Percentiles rank a stretch among this genome's conserved stretches.
These are phyloP conservation scores for Fusarium metavorans DNA, from an alignment of 2,329 filamentous ascomycete species.

Conservation along the genomic window DNA sequence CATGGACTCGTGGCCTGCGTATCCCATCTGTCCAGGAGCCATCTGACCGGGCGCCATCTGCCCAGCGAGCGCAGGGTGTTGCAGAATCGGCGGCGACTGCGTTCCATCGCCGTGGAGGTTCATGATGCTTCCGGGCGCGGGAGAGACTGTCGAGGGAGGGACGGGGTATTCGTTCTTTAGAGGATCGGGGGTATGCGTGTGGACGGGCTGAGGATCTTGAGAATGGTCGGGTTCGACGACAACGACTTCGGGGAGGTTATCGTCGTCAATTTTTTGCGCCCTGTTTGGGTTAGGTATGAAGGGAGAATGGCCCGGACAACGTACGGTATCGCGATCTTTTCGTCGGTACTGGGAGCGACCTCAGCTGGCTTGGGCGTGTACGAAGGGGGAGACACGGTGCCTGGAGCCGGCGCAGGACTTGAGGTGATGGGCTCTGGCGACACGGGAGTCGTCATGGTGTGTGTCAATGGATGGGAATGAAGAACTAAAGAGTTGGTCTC, in stretches of 20 bases:
- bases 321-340: constrained; percentile 39
- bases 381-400: constrained; percentile 37
- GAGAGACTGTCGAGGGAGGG: constrained; percentile 26
- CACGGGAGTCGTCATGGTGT: constrained; percentile 15
- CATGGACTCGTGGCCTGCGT: constrained; percentile 32
- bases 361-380: constrained; percentile 20
- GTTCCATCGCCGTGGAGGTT: constrained; percentile 10
- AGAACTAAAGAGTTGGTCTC: not conserved
- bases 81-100: constrained; percentile 33
- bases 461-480: not conserved
- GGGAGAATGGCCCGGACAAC: not conserved
- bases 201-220: not conserved
- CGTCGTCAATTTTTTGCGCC: constrained; percentile 27
- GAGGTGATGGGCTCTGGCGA: constrained; percentile 25
- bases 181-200: not conserved
- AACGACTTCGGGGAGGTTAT: constrained; percentile 44
- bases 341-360: constrained; percentile 8
- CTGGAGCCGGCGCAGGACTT: not conserved
- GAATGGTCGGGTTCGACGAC: constrained; percentile 13
- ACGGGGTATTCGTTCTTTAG: constrained; percentile 11
- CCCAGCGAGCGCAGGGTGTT: constrained; percentile 24
- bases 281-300: constrained; percentile 4
- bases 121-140: constrained; percentile 10
- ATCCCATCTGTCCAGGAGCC: constrained; percentile 11
- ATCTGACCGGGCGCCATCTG: constrained; percentile 4